Evolutionary conservation across 2,329 filamentous ascomycete species (phyloP).

Genomic region (Phialocephala subalpina): DNA sequence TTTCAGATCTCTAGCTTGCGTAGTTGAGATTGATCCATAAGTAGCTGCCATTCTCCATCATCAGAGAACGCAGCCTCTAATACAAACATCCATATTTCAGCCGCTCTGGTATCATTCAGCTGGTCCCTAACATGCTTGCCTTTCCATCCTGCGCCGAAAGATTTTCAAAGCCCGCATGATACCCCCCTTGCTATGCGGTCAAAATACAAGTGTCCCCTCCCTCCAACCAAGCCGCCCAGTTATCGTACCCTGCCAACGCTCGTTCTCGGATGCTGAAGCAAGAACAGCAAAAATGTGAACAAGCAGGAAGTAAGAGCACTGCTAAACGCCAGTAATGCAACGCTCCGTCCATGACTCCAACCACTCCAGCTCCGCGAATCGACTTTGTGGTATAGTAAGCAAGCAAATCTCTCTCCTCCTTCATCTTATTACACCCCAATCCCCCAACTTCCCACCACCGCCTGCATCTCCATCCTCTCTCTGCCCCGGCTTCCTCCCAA

Average conservation of each 20-base stretch:
- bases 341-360: slow-evolving; percentile 6
- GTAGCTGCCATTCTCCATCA: not conserved
- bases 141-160: not conserved
- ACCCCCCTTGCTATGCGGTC: not conserved
- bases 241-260: too few relatives aligned
- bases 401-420: not conserved
- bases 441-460: slow-evolving; percentile 68
- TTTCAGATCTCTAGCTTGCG: slow-evolving; percentile 7
- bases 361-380: not conserved
- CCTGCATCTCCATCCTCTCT: slow-evolving; percentile 71
- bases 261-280: too few relatives aligned
- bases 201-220: slow-evolving; percentile 7
- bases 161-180: not conserved
- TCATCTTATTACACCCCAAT: slow-evolving; percentile 85
- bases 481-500: slow-evolving; percentile 80
- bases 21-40: slow-evolving; percentile 11
- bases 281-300: not conserved
- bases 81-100: slow-evolving; percentile 8
- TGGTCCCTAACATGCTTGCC: slow-evolving; percentile 1
- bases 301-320: not conserved
- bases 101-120: not conserved
- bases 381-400: slow-evolving; percentile 3
- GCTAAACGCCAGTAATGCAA: slow-evolving; percentile 10
- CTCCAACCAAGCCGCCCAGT: not conserved
- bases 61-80: not conserved